A percentile compares a stretch with the other conserved stretches of the same genome.
These are phyloP conservation scores for Citrullus colocynthis DNA, from an alignment of 306 rosid species.

Conservation along the genomic window DNA sequence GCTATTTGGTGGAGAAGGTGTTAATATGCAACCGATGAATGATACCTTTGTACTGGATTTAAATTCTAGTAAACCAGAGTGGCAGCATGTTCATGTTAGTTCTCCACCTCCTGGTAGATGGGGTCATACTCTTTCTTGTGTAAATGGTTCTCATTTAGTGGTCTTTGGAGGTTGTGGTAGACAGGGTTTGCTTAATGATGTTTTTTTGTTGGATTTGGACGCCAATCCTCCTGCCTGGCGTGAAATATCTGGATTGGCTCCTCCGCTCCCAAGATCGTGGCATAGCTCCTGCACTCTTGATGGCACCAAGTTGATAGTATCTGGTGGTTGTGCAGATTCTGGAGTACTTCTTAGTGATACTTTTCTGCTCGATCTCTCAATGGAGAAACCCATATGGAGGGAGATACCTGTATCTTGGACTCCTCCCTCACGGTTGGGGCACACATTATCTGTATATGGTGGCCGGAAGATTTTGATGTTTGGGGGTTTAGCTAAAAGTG, in stretches of 20 bases:
- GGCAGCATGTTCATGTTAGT: conserved; percentile 97
- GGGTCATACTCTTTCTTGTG: conserved; percentile 98
- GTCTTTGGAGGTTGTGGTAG: conserved; percentile 98
- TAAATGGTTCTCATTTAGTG: conserved; percentile 87
- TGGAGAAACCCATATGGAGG: conserved; percentile 95
- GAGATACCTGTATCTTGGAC: conserved; percentile 98
- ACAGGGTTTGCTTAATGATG: conserved; percentile 97
- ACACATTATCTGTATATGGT: conserved; percentile 88
- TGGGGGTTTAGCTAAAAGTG: conserved; percentile 99
- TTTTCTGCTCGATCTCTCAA: conserved; percentile 89
- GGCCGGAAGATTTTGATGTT: conserved; percentile 97
- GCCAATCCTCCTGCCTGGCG: conserved; percentile 98
- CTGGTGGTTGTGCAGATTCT: conserved; percentile 99
- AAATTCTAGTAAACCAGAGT: conserved; percentile 80
- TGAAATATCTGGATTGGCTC: conserved; percentile 96
- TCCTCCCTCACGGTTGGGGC: conserved; percentile 97
- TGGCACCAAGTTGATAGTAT: conserved; percentile 95
- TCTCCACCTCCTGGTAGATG: conserved; percentile 99
- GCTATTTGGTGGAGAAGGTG: conserved; percentile 98
- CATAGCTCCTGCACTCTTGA: conserved; percentile 98
- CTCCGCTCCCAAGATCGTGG: conserved; percentile 99
- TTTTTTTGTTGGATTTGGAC: conserved; percentile 83
- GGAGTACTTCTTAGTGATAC: conserved; percentile 97
- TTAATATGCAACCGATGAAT: conserved; percentile 99
- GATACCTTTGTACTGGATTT: conserved; percentile 92